Evolutionary conservation across 2,329 filamentous ascomycete species (phyloP).

Genomic region (Aspergillus latus): DNA sequence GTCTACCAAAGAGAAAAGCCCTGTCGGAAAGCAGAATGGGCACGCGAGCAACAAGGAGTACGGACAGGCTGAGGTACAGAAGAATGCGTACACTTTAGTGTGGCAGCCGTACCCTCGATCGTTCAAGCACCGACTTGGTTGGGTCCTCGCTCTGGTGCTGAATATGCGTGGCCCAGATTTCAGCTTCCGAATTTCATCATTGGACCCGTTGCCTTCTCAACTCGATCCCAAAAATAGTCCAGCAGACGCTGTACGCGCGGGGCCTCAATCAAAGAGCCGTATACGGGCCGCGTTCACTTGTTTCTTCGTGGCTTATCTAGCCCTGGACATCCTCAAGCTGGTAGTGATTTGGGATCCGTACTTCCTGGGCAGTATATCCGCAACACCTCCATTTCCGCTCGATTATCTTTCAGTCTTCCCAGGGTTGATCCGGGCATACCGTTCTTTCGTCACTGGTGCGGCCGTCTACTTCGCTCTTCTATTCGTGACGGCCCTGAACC

Average conservation of each 20-base stretch:
- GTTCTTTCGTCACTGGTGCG: constrained; percentile 56
- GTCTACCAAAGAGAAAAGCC: neutral
- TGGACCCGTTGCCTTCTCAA: constrained; percentile 39
- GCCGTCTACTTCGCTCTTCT: constrained; percentile 62
- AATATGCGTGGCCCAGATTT: constrained; percentile 62
- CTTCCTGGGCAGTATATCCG: constrained; percentile 62
- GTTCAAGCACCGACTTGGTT: constrained; percentile 56
- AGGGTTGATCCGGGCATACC: constrained; percentile 54
- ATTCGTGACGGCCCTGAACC: constrained; percentile 60
- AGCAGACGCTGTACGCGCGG: constrained; percentile 17
- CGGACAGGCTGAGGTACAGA: neutral
- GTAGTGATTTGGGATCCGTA: constrained; percentile 75
- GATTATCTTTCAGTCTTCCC: constrained; percentile 40
- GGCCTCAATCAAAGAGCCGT: constrained; percentile 47
- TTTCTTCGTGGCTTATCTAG: constrained; percentile 61
- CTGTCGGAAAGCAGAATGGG: neutral
- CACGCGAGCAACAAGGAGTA: neutral
- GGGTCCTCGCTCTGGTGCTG: constrained; percentile 57
- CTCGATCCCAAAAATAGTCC: constrained; percentile 14
- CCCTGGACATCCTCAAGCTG: constrained; percentile 69
- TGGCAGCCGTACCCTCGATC: constrained; percentile 57
- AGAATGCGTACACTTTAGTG: constrained; percentile 33
- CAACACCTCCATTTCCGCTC: constrained; percentile 44
- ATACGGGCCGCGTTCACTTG: constrained; percentile 47
- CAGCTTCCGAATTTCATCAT: constrained; percentile 56